A percentile compares a stretch with the other conserved stretches of the same genome.
Conservation (phyloP, 1,139 yeast genomes). For the Hemisphaericaspora xylanilytica region DNA sequence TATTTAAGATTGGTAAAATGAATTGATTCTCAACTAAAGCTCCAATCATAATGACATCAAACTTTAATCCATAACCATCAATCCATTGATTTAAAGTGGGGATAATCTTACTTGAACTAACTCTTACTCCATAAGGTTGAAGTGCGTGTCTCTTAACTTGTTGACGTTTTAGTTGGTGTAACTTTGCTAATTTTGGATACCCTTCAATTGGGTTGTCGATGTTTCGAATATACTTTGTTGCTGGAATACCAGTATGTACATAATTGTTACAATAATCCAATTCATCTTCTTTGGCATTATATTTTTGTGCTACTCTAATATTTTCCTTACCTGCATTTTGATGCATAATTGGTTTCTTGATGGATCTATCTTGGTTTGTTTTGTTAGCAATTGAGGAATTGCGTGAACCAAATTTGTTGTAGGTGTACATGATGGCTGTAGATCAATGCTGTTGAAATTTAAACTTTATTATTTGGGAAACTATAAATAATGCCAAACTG, state of each 20-base stretch:
- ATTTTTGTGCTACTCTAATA: background rate
- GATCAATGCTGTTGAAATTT: background rate
- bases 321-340: background rate
- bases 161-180: constrained; percentile 62
- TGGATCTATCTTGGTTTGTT: background rate
- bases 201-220: constrained; percentile 68
- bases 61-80: constrained; percentile 51
- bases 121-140: constrained; percentile 64
- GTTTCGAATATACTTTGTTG: constrained; percentile 66
- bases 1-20: constrained; percentile 55
- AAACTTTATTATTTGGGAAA: too few species aligned
- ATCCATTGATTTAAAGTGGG: constrained; percentile 63
- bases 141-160: constrained; percentile 47
- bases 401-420: constrained; percentile 18
- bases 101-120: constrained; percentile 51
- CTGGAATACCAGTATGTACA: constrained; percentile 56
- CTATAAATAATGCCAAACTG: too few species aligned
- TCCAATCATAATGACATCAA: constrained; percentile 91
- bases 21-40: constrained; percentile 75
- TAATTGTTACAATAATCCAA: constrained; percentile 75
- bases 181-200: constrained; percentile 73
- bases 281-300: constrained; percentile 14
- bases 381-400: constrained; percentile 9
- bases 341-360: background rate
- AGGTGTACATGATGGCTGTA: constrained; percentile 13